A percentile compares a stretch with the other conserved stretches of the same genome.
These are phyloP conservation scores for Apiospora malaysiana DNA, from an alignment of 2,329 filamentous ascomycete genomes.

Conservation along the genomic window DNA sequence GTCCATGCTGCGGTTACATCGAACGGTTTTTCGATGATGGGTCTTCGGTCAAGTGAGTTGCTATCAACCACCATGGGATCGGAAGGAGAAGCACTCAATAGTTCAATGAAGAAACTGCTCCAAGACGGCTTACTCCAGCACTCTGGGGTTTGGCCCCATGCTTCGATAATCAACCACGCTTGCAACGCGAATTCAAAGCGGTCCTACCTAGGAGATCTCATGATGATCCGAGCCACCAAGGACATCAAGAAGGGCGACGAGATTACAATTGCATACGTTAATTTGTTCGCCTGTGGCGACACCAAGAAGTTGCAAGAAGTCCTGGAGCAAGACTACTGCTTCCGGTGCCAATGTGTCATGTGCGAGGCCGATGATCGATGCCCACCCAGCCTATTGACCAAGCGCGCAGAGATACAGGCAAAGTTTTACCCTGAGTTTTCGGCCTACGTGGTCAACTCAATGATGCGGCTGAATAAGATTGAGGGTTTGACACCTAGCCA, in stretches of 20 bases:
- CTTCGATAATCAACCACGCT: constrained; percentile 46
- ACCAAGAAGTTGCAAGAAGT: not conserved
- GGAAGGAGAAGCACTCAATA: too few relatives aligned
- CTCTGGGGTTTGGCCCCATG: constrained; percentile 24
- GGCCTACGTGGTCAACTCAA: not conserved
- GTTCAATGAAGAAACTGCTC: too few relatives aligned
- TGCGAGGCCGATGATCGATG: not conserved
- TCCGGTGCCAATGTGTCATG: not conserved
- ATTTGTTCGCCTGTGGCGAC: not conserved
- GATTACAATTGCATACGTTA: constrained; percentile 43
- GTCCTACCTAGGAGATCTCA: constrained; percentile 43
- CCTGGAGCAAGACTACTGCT: not conserved
- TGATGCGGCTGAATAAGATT: not conserved
- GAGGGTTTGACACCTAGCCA: too few relatives aligned
- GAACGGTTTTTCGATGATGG: not conserved
- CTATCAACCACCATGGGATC: too few relatives aligned
- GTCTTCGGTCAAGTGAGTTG: too few relatives aligned
- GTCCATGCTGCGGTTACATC: not conserved
- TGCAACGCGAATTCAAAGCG: constrained; percentile 41
- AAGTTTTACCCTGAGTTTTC: not conserved
- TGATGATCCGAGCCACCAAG: constrained; percentile 43
- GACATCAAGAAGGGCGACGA: constrained; percentile 45
- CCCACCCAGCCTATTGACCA: not conserved
- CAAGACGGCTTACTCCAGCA: not conserved
- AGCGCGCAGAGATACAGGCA: not conserved